These are phyloP conservation scores for Pleurotus giganteus DNA, from an alignment of 768 basidiomycete species.

Conservation along the genomic window DNA sequence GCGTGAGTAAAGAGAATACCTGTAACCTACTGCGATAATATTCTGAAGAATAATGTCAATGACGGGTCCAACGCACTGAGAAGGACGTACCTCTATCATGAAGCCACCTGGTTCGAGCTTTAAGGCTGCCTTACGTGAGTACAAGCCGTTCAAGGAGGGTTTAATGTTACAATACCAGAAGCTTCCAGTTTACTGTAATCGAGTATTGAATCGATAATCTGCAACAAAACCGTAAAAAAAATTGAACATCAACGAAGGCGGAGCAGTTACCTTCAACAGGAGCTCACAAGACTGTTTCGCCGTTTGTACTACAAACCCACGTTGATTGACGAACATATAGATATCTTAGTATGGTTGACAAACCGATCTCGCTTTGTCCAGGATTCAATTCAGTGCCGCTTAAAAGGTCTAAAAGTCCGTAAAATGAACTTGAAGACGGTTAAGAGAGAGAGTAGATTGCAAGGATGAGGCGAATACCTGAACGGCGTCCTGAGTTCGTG, in stretches of 20 bases:
- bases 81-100: slow-evolving; percentile 51
- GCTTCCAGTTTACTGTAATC: slow-evolving; percentile 82
- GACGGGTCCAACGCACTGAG: neutral
- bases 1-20: neutral
- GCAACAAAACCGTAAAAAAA: slow-evolving; percentile 8
- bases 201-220: slow-evolving; percentile 79
- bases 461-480: slow-evolving; percentile 38
- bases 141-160: neutral
- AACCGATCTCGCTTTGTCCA: slow-evolving; percentile 70
- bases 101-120: slow-evolving; percentile 70
- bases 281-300: slow-evolving; percentile 79
- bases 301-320: slow-evolving; percentile 63
- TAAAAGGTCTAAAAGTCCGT: slow-evolving; percentile 72
- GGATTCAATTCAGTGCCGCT: slow-evolving; percentile 68
- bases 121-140: slow-evolving; percentile 41
- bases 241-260: neutral
- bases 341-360: slow-evolving; percentile 2
- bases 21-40: slow-evolving; percentile 55
- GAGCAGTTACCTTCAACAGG: slow-evolving; percentile 51
- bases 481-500: slow-evolving; percentile 78
- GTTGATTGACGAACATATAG: slow-evolving; percentile 10
- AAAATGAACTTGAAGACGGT: slow-evolving; percentile 54
- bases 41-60: slow-evolving; percentile 33
- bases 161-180: slow-evolving; percentile 41
- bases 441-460: neutral